These are phyloP conservation scores for Delitschia confertaspora DNA, from an alignment of 495 filamentous ascomycete genomes.

Conservation along the genomic window DNA sequence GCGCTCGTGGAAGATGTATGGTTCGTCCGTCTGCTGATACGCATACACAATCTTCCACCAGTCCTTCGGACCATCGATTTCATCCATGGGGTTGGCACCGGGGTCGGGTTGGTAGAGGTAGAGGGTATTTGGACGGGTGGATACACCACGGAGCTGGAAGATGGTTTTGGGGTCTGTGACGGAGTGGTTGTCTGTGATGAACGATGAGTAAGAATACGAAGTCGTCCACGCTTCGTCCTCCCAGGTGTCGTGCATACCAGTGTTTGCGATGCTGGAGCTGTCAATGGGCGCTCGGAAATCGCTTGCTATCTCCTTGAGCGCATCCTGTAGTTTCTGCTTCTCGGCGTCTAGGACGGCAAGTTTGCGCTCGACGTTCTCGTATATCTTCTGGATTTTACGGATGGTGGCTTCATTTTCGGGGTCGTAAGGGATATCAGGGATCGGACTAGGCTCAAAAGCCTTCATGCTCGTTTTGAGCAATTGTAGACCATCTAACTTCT, in stretches of 20 bases:
- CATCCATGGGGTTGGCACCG: not conserved
- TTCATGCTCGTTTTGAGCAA: constrained; percentile 21
- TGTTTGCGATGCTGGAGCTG: not conserved
- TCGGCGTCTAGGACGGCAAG: constrained; percentile 46
- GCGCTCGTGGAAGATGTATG: constrained; percentile 10
- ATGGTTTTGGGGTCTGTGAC: not conserved
- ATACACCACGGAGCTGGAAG: constrained; percentile 16
- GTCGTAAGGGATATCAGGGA: constrained; percentile 9
- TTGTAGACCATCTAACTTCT: constrained; percentile 11
- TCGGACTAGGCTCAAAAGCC: constrained; percentile 11
- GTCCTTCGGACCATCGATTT: not conserved
- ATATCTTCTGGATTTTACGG: constrained; percentile 21
- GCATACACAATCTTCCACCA: constrained; percentile 25
- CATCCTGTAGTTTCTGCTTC: constrained; percentile 42
- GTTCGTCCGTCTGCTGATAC: constrained; percentile 1
- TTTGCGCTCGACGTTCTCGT: constrained; percentile 34
- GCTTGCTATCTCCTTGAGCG: constrained; percentile 42
- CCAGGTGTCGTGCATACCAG: not conserved
- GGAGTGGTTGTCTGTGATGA: not conserved
- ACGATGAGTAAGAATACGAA: no score
- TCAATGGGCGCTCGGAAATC: constrained; percentile 36
- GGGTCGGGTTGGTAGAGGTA: constrained; percentile 15
- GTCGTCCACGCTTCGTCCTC: not conserved
- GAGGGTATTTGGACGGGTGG: constrained; percentile 13
- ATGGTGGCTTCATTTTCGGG: constrained; percentile 8